Percentiles rank a stretch among this genome's conserved stretches.
phyloP scores from a whole-genome alignment of 179 eudicot species.

The Heliamphora pulchella region DNA sequence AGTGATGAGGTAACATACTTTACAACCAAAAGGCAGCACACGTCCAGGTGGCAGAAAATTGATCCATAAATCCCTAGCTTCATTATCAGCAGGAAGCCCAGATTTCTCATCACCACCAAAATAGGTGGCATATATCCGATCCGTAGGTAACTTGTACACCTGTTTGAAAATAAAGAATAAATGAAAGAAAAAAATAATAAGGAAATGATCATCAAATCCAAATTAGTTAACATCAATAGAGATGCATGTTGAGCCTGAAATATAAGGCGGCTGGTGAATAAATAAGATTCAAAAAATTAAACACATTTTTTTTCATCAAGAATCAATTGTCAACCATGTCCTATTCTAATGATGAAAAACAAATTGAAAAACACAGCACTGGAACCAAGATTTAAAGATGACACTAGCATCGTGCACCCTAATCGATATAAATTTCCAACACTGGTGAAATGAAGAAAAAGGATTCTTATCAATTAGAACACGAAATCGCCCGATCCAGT shows the following conservation, averaged over 20 bases:
- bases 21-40: slow-evolving; percentile 93
- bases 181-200: not conserved
- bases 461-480: not conserved
- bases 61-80: slow-evolving; percentile 88
- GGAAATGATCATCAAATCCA: not conserved
- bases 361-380: not conserved
- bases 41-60: slow-evolving; percentile 63
- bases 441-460: not conserved
- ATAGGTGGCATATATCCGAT: slow-evolving; percentile 85
- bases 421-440: not conserved
- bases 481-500: not conserved
- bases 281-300: not conserved
- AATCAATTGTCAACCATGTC: not conserved
- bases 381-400: not conserved
- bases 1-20: slow-evolving; percentile 36
- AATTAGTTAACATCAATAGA: not conserved
- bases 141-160: slow-evolving; percentile 72
- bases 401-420: not conserved
- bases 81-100: slow-evolving; percentile 79
- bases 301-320: not conserved
- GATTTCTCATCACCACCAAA: slow-evolving; percentile 97
- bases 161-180: slow-evolving; percentile 19
- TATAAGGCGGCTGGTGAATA: no score
- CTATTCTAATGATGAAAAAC: not conserved
- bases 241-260: not conserved